phyloP scores from a whole-genome alignment of 176 grass and related monocot genomes.

The Miscanthus lutarioriparius region DNA sequence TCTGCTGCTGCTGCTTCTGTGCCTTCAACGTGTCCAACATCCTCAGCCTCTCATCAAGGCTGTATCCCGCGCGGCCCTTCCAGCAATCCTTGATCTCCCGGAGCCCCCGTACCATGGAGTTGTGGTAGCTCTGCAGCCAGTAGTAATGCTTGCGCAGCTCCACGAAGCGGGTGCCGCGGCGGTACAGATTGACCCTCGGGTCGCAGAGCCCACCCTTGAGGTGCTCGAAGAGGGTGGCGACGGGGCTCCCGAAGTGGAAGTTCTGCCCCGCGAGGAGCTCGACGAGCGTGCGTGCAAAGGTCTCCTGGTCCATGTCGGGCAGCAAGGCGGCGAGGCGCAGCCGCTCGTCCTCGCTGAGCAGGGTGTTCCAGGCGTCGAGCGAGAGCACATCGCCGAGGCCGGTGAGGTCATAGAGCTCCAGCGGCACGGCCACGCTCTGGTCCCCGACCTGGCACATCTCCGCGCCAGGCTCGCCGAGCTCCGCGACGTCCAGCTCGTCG shows the following conservation, averaged over 20 bases:
- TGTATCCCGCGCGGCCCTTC: slow-evolving; percentile 56
- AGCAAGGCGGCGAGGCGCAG: slow-evolving; percentile 56
- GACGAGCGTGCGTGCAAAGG: slow-evolving; percentile 60
- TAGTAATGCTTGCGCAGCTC: slow-evolving; percentile 78
- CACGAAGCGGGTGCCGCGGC: slow-evolving; percentile 43
- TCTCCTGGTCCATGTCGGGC: slow-evolving; percentile 85
- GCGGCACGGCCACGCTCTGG: slow-evolving; percentile 60
- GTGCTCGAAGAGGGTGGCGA: slow-evolving; percentile 40
- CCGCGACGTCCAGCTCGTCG: slow-evolving; percentile 57
- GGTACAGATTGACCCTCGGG: slow-evolving; percentile 72
- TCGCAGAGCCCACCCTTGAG: slow-evolving; percentile 82
- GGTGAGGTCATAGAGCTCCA: slow-evolving; percentile 57
- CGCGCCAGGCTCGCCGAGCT: slow-evolving; percentile 46
- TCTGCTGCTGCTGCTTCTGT: slow-evolving; percentile 22
- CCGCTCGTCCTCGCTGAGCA: slow-evolving; percentile 73
- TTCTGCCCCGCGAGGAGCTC: slow-evolving; percentile 72
- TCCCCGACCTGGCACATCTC: slow-evolving; percentile 75
- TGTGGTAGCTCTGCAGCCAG: slow-evolving; percentile 71
- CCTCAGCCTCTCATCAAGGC: slow-evolving; percentile 62
- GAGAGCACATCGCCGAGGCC: slow-evolving; percentile 57
- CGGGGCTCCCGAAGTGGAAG: slow-evolving; percentile 84
- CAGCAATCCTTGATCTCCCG: slow-evolving; percentile 74
- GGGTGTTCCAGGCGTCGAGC: slow-evolving; percentile 67
- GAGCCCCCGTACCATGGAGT: slow-evolving; percentile 63
- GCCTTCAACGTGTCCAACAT: slow-evolving; percentile 51